Percentiles rank a stretch among this genome's conserved stretches.
Conservation (phyloP, 2,329 filamentous ascomycete species). For the Botryosphaeria agaves region DNA sequence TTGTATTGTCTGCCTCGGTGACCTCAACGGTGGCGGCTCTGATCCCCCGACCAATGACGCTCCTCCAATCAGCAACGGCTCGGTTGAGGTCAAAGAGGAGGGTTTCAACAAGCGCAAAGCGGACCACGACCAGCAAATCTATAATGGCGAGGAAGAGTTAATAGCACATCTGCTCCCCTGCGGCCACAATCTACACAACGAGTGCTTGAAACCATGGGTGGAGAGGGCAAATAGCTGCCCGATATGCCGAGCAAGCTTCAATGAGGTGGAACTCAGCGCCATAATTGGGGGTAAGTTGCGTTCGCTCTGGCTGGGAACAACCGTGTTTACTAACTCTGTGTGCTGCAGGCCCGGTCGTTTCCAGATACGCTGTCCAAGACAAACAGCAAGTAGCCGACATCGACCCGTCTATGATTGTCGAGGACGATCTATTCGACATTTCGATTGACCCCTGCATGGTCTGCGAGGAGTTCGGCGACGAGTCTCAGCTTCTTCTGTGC, state of each 20-base stretch:
- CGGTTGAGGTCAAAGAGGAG: not conserved
- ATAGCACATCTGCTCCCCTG: slow-evolving; percentile 55
- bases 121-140: slow-evolving; percentile 6
- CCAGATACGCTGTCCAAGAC: slow-evolving; percentile 53
- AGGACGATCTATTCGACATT: slow-evolving; percentile 40
- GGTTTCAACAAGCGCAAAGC: slow-evolving; percentile 7
- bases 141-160: slow-evolving; percentile 26
- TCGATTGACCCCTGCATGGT: slow-evolving; percentile 58
- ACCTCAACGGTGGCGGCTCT: slow-evolving; percentile 42
- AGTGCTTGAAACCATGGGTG: slow-evolving; percentile 85
- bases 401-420: slow-evolving; percentile 62
- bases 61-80: too few species aligned
- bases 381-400: slow-evolving; percentile 84
- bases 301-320: too few species aligned
- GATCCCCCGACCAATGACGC: slow-evolving; percentile 20
- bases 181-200: slow-evolving; percentile 82
- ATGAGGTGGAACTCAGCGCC: slow-evolving; percentile 71
- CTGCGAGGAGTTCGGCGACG: slow-evolving; percentile 64
- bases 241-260: slow-evolving; percentile 85
- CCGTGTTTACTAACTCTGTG: not conserved
- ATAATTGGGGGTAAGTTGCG: slow-evolving; percentile 58
- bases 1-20: slow-evolving; percentile 56
- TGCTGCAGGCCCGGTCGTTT: slow-evolving; percentile 33
- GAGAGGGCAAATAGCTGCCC: slow-evolving; percentile 96
- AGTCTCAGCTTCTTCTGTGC: slow-evolving; percentile 75